phyloP scores from a whole-genome alignment of 768 basidiomycete genomes.

The Boletus subparvulus region DNA sequence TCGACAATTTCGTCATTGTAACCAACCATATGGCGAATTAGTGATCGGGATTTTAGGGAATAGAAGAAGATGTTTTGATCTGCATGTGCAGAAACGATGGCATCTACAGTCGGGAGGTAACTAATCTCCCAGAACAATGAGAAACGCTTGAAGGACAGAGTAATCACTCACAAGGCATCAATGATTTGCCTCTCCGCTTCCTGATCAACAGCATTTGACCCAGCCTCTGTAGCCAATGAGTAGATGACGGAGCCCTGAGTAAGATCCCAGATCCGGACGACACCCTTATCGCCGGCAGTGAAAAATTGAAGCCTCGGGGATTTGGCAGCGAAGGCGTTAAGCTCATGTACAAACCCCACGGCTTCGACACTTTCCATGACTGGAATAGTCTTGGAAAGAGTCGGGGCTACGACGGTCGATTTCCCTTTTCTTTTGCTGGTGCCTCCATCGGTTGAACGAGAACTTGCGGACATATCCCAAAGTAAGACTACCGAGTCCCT shows the following conservation, averaged over 20 bases:
- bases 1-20: constrained; percentile 99
- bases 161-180: constrained; percentile 70
- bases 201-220: constrained; percentile 40
- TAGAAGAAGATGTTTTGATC: constrained; percentile 97
- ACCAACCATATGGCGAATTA: constrained; percentile 84
- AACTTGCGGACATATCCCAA: constrained; percentile 67
- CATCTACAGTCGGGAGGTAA: constrained; percentile 62
- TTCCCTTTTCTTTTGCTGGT: constrained; percentile 41
- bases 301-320: constrained; percentile 61
- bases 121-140: constrained; percentile 40
- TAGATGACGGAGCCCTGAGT: constrained; percentile 60
- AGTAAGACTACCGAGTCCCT: constrained; percentile 90
- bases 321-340: constrained; percentile 37
- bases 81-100: constrained; percentile 81
- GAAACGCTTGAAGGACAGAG: constrained; percentile 9
- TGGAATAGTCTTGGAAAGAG: constrained; percentile 75
- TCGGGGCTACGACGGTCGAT: constrained; percentile 49
- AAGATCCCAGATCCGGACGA: constrained; percentile 83
- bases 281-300: constrained; percentile 90
- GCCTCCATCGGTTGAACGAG: constrained; percentile 5
- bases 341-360: constrained; percentile 66
- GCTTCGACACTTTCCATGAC: constrained; percentile 86
- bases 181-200: constrained; percentile 86
- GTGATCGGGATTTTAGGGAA: constrained; percentile 62
- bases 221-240: constrained; percentile 50